Evolutionary conservation across 176 grass and related monocot genomes (phyloP).

Genomic region (Alopecurus myosuroides): DNA sequence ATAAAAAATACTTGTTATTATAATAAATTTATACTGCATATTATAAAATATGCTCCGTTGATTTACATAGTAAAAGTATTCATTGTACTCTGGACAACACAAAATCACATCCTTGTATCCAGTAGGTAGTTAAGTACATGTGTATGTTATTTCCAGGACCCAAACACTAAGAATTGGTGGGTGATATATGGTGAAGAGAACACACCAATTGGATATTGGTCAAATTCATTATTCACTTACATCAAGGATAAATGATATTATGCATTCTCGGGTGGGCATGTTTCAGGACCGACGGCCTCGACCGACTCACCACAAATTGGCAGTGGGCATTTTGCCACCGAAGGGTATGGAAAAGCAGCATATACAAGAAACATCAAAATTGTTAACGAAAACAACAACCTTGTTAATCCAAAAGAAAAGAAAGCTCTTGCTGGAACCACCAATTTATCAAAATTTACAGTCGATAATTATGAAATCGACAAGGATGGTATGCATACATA

Average conservation of each 20-base stretch:
- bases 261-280: not conserved
- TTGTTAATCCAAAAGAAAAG: not conserved
- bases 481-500: not conserved
- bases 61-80: not conserved
- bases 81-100: not conserved
- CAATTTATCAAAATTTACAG: not conserved
- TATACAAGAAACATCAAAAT: not conserved
- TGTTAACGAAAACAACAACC: not conserved
- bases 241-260: not conserved
- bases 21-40: too few relatives aligned
- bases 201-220: slow-evolving; percentile 31
- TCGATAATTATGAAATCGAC: not conserved
- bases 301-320: not conserved
- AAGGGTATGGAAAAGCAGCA: slow-evolving; percentile 21
- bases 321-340: slow-evolving; percentile 25
- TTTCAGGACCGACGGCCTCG: not conserved
- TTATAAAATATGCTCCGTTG: not conserved
- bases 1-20: too few relatives aligned
- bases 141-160: not conserved
- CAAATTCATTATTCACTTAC: not conserved
- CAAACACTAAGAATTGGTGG: slow-evolving; percentile 23
- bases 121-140: not conserved
- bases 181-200: not conserved
- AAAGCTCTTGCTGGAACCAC: not conserved
- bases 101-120: not conserved